These are phyloP conservation scores for Solanum chiquidenum DNA, from an alignment of 257 asterid genomes.

Conservation along the genomic window DNA sequence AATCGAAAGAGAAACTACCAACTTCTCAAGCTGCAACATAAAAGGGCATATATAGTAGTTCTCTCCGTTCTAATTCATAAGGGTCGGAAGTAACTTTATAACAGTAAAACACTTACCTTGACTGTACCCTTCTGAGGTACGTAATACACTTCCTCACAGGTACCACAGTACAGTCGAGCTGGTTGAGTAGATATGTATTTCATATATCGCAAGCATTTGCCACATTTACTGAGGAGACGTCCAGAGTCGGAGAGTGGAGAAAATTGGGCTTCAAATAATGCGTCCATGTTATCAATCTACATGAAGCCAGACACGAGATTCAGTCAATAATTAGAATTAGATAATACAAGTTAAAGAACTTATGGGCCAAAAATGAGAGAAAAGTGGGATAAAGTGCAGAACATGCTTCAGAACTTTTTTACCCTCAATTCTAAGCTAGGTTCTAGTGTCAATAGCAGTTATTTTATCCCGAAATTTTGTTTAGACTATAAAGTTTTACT, in stretches of 20 bases:
- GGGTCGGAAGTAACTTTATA: neutral
- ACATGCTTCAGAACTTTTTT: neutral
- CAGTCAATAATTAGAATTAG: neutral
- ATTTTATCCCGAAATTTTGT: neutral
- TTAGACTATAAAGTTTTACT: neutral
- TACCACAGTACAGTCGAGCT: slow-evolving; percentile 72
- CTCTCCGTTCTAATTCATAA: neutral
- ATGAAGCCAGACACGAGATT: neutral
- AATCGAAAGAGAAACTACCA: neutral
- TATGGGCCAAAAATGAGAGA: neutral
- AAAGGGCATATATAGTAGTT: neutral
- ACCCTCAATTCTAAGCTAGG: neutral
- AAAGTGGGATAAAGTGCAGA: neutral
- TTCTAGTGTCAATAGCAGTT: neutral
- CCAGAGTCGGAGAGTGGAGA: slow-evolving; percentile 87
- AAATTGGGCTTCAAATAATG: slow-evolving; percentile 89
- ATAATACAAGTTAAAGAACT: neutral
- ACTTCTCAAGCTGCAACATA: neutral
- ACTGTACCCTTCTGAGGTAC: slow-evolving; percentile 79
- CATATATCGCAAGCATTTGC: slow-evolving; percentile 91
- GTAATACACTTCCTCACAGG: slow-evolving; percentile 90
- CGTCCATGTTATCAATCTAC: slow-evolving; percentile 90
- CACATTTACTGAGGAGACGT: slow-evolving; percentile 81
- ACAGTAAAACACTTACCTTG: slow-evolving; percentile 35
- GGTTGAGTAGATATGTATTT: slow-evolving; percentile 76